Conservation (phyloP, 202 grass and related monocot species). For the Schoenoplectus tabernaemontani region DNA sequence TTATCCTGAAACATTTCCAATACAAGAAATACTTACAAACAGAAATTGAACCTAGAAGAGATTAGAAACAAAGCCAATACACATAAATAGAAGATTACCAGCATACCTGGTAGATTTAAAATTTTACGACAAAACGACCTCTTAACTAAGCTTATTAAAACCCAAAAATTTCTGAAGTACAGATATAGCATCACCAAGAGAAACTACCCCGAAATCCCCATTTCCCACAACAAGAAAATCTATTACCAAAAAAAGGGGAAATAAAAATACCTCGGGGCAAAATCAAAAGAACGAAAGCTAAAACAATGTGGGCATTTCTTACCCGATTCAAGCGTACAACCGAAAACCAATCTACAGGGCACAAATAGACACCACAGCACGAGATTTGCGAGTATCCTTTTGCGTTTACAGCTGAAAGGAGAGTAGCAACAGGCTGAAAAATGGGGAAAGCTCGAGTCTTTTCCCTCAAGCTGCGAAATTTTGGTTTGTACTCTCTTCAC, state of each 20-base stretch:
- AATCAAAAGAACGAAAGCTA: neutral
- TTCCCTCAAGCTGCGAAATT: neutral
- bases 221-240: neutral
- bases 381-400: constrained; percentile 4
- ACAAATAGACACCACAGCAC: neutral
- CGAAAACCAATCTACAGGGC: constrained; percentile 3
- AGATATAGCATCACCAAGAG: neutral
- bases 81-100: neutral
- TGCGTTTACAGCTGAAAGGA: neutral
- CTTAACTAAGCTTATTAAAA: neutral
- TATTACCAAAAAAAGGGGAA: neutral
- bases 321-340: constrained; percentile 7
- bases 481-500: neutral
- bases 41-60: constrained; percentile 9
- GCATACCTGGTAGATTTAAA: constrained; percentile 2
- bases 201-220: neutral
- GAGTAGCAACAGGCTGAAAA: neutral
- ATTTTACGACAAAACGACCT: neutral
- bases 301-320: neutral
- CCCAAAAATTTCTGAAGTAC: neutral
- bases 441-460: constrained; percentile 1
- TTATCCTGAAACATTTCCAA: constrained; percentile 12
- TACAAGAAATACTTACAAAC: neutral
- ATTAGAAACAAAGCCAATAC: neutral
- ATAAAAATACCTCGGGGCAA: neutral